These are phyloP conservation scores for Auricularia auricula-judae DNA, from an alignment of 768 basidiomycete species.

Conservation along the genomic window DNA sequence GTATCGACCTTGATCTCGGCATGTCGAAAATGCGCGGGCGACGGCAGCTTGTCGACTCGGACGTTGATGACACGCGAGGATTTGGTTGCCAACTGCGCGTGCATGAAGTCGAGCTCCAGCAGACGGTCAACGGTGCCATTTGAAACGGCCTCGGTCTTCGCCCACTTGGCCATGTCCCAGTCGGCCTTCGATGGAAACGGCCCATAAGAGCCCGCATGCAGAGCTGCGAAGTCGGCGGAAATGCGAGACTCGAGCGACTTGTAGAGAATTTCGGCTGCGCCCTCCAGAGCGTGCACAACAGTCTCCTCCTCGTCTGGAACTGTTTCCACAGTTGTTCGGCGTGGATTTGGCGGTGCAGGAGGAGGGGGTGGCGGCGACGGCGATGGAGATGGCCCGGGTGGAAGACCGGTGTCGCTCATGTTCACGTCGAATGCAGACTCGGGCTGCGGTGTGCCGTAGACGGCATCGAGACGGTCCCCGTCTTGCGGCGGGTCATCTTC, in stretches of 20 bases:
- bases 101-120: neutral
- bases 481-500: neutral
- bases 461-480: neutral
- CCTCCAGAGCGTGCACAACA: neutral
- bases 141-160: neutral
- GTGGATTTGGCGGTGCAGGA: neutral
- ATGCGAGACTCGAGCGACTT: neutral
- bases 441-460: neutral
- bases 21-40: neutral
- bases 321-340: neutral
- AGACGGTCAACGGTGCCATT: neutral
- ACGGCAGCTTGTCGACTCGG: neutral
- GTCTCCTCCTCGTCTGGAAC: neutral
- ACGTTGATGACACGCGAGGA: neutral
- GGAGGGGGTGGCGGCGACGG: neutral
- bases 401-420: neutral
- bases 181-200: neutral
- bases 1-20: constrained; percentile 1
- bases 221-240: neutral
- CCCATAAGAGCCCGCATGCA: neutral
- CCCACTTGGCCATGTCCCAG: neutral
- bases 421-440: neutral
- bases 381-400: neutral
- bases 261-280: neutral
- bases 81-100: neutral